Evolutionary conservation across 352 stramenopile genomes (phyloP).

Genomic region (Aphanomyces astaci): DNA sequence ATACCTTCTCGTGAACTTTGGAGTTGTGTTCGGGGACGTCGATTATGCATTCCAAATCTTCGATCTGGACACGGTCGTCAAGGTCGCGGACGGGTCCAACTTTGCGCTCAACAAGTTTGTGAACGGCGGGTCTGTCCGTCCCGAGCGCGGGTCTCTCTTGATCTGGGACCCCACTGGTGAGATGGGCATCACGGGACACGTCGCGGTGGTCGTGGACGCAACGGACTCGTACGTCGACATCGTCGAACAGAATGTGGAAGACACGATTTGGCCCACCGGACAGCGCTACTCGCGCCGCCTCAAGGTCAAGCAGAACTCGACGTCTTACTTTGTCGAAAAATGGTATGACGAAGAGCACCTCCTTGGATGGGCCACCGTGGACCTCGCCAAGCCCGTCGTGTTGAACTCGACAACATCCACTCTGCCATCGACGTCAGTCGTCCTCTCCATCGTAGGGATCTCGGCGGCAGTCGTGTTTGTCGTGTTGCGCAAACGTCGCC

Average conservation of each 20-base stretch:
- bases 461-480: background rate
- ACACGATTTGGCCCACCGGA: slow-evolving; percentile 16
- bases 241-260: slow-evolving; percentile 22
- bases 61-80: background rate
- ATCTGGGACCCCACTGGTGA: slow-evolving; percentile 17
- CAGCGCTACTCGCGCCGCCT: slow-evolving; percentile 17
- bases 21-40: slow-evolving; percentile 17
- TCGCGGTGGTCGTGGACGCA: slow-evolving; percentile 17
- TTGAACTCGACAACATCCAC: slow-evolving; percentile 4
- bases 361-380: slow-evolving; percentile 18
- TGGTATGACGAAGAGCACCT: slow-evolving; percentile 18
- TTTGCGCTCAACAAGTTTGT: slow-evolving; percentile 3
- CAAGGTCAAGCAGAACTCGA: slow-evolving; percentile 17
- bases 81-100: background rate
- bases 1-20: slow-evolving; percentile 15
- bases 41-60: slow-evolving; percentile 24
- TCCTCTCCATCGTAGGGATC: background rate
- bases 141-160: slow-evolving; percentile 6
- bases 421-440: background rate
- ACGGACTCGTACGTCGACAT: slow-evolving; percentile 23
- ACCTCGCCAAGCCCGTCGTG: background rate
- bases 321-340: slow-evolving; percentile 19
- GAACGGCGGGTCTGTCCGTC: slow-evolving; percentile 7
- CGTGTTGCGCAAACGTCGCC: background rate
- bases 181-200: slow-evolving; percentile 15